These are phyloP conservation scores for Cardiospermum halicacabum DNA, from an alignment of 345 rosid species.

Conservation along the genomic window DNA sequence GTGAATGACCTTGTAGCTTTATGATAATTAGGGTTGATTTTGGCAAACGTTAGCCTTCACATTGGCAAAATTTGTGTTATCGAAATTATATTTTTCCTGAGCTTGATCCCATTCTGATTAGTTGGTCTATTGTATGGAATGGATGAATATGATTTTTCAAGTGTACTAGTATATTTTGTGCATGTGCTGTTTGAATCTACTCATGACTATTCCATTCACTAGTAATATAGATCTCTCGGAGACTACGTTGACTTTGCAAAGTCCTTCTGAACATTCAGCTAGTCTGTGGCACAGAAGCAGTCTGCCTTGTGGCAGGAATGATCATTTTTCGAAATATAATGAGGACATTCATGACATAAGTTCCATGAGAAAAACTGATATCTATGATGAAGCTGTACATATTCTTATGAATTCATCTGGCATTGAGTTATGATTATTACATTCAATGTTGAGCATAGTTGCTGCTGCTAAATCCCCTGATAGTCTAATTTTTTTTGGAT, in stretches of 20 bases:
- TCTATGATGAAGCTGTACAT: background rate
- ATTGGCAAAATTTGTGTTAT: too few species aligned
- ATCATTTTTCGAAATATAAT: background rate
- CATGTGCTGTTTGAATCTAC: background rate
- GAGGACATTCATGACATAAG: background rate
- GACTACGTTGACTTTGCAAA: background rate
- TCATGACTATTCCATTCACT: background rate
- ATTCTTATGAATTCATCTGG: conserved; percentile 9
- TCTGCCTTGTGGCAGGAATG: background rate
- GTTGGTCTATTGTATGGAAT: background rate
- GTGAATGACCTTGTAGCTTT: background rate
- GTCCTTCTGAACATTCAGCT: background rate
- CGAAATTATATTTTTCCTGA: background rate
- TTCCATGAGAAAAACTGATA: background rate
- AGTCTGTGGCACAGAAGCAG: background rate
- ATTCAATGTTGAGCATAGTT: background rate
- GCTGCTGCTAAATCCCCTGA: background rate
- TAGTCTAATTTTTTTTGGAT: background rate
- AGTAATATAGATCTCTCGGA: background rate
- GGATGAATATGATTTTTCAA: background rate
- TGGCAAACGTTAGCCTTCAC: background rate
- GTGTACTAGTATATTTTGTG: background rate
- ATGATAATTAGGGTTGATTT: background rate
- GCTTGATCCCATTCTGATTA: background rate
- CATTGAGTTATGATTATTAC: background rate